phyloP scores from a whole-genome alignment of 352 stramenopile genomes.

The Saprolegnia diclina region DNA sequence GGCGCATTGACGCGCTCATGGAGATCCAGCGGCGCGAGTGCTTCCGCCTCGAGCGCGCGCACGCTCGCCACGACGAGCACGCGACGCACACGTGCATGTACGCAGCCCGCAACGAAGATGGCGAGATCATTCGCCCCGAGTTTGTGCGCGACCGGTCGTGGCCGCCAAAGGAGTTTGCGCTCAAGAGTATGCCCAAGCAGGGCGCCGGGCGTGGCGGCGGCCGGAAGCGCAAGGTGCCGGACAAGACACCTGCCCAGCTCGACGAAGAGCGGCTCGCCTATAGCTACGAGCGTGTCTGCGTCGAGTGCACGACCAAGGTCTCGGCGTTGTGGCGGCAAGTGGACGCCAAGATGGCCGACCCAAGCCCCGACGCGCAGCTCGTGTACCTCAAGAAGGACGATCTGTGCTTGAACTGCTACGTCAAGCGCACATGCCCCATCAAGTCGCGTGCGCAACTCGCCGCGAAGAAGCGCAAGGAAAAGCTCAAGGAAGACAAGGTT shows the following conservation, averaged over 20 bases:
- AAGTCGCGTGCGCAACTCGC: not conserved
- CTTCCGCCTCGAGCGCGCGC: constrained; percentile 13
- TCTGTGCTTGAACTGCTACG: constrained; percentile 61
- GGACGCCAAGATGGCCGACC: constrained; percentile 12
- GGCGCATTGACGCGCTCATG: constrained; percentile 24
- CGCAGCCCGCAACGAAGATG: constrained; percentile 20
- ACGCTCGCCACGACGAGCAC: not conserved
- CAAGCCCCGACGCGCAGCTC: constrained; percentile 10
- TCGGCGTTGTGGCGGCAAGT: constrained; percentile 25
- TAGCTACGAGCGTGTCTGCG: constrained; percentile 11
- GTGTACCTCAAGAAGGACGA: constrained; percentile 32
- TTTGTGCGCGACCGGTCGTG: constrained; percentile 56
- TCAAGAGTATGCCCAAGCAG: constrained; percentile 55
- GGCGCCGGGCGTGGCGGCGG: constrained; percentile 40
- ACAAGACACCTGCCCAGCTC: constrained; percentile 25
- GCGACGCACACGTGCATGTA: constrained; percentile 7
- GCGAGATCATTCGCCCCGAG: constrained; percentile 24
- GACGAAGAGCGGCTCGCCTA: constrained; percentile 22
- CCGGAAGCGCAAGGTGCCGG: constrained; percentile 30
- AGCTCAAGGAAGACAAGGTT: constrained; percentile 13
- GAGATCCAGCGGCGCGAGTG: constrained; percentile 26
- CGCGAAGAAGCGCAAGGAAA: constrained; percentile 21
- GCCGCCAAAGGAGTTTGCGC: constrained; percentile 66
- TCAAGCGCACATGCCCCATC: constrained; percentile 37
- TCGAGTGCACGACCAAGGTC: constrained; percentile 7